phyloP scores from a whole-genome alignment of 306 rosid species.

The Lathyrus aphaca region DNA sequence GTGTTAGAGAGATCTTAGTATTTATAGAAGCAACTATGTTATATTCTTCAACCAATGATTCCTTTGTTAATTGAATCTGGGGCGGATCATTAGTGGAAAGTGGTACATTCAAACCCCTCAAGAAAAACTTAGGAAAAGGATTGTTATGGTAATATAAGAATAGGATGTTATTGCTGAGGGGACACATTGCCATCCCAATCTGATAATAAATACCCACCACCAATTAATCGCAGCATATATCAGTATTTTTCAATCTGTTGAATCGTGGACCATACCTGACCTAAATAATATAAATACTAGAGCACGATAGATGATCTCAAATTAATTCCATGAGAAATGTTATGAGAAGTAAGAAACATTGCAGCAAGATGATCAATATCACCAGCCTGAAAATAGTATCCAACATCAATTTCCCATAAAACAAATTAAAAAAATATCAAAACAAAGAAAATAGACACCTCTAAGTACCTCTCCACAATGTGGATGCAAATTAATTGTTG shows the following conservation, averaged over 20 bases:
- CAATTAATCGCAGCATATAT: constrained; percentile 20
- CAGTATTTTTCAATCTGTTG: constrained; percentile 26
- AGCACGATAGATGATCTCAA: constrained; percentile 92
- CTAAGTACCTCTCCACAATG: constrained; percentile 90
- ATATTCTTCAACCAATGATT: constrained; percentile 96
- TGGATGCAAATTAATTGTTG: constrained; percentile 93
- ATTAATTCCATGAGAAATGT: constrained; percentile 93
- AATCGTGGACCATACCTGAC: constrained; percentile 61
- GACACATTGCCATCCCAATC: constrained; percentile 99
- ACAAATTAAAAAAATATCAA: constrained; percentile 15
- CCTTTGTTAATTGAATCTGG: constrained; percentile 96
- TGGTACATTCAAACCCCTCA: constrained; percentile 92
- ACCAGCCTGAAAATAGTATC: constrained; percentile 67
- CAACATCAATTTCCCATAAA: constrained; percentile 34
- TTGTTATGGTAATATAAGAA: constrained; percentile 96
- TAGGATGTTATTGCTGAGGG: constrained; percentile 90
- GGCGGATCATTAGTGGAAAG: constrained; percentile 99
- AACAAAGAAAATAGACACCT: constrained; percentile 25
- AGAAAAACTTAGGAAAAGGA: constrained; percentile 87
- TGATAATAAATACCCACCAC: constrained; percentile 38
- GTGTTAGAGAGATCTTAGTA: constrained; percentile 31
- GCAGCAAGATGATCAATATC: constrained; percentile 99
- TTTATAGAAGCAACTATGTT: constrained; percentile 99
- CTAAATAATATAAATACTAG: constrained; percentile 82
- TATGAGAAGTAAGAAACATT: constrained; percentile 78